Evolutionary conservation across 345 rosid species (phyloP).

Genomic region (Lepidium didymum): DNA sequence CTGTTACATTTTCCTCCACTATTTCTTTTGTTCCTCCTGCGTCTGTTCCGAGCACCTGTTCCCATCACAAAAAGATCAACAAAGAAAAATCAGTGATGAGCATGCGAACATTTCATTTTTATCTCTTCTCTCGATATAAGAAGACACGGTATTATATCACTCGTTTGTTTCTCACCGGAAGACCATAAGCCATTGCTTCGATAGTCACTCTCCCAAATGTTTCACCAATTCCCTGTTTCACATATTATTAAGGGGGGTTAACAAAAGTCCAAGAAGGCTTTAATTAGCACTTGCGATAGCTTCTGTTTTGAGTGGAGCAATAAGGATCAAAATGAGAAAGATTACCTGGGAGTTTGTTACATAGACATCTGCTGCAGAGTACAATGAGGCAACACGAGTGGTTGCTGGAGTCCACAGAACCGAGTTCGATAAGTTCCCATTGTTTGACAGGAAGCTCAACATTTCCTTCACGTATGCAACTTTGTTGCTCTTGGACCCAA

Average conservation of each 20-base stretch:
- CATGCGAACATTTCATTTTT: not conserved
- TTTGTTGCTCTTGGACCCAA: conserved; percentile 97
- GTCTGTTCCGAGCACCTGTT: conserved; percentile 64
- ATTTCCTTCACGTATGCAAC: conserved; percentile 70
- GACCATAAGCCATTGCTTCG: conserved; percentile 97
- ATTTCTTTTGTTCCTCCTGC: conserved; percentile 94
- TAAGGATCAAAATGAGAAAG: not conserved
- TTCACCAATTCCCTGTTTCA: conserved; percentile 78
- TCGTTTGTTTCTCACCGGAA: conserved; percentile 60
- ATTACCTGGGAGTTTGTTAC: conserved; percentile 86
- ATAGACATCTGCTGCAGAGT: conserved; percentile 94
- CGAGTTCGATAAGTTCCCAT: conserved; percentile 57
- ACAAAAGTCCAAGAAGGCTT: conserved; percentile 4
- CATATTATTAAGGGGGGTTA: not conserved
- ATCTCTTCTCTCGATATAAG: not conserved
- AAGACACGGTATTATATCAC: not conserved
- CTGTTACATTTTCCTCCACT: conserved; percentile 71
- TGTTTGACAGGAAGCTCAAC: conserved; percentile 47
- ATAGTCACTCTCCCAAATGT: conserved; percentile 97
- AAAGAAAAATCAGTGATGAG: not conserved
- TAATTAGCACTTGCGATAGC: not conserved
- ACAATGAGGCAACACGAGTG: conserved; percentile 79
- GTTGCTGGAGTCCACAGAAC: conserved; percentile 80
- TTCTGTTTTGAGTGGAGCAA: not conserved
- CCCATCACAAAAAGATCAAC: not conserved